Base-by-base conservation (phyloP, 345 rosid species). In the Punica granatum region DNA sequence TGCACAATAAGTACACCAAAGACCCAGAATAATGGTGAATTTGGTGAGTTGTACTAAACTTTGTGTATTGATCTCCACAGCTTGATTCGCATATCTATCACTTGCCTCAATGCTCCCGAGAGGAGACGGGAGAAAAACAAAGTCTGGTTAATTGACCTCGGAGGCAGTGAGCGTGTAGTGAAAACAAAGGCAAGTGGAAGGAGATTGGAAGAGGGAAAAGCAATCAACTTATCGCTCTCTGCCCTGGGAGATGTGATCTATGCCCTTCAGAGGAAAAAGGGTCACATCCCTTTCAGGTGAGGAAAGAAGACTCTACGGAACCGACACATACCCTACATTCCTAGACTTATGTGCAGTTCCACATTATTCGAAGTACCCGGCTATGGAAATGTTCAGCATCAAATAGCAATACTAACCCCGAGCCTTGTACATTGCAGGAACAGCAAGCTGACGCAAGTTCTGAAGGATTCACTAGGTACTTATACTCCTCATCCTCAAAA, bases 191-290 rank as follows among this genome's bases (percentile, higher is more conserved):
- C 97, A 72, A 73, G 70, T 74, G 97, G 97, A 44, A 85, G 80
- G 78, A 88, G 97, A 77, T 77, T 90, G 42, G 94, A 88, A 78
- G 97, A 90, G 87, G 97, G 97, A 70, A 88, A 85, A 85, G 94
- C 94, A 37, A 90, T 90, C 51, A 90, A 90, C 75, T 72, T 86
- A 80, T 88, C 97, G 26, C 89, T 88, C 58, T 90, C 90, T 59
- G 89, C 94, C 68, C 85, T 90, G 34, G 92, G 89, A 61, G 89
- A 90, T 82, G 97, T 90, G 70, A 85, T 90, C 32, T 66, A 79
- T 69, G 85, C 90, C 69, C 90, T 90, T 66, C 97, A 90, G 63
- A 83, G 76, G 80, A 85, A 81, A 71, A 90, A 74, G 64, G 26
- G 69, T 58, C 92, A 90, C 71, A 74, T 90, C 72, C 94, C 97